Conservation (phyloP, 2,329 filamentous ascomycete genomes). For the Akanthomyces lecanii region DNA sequence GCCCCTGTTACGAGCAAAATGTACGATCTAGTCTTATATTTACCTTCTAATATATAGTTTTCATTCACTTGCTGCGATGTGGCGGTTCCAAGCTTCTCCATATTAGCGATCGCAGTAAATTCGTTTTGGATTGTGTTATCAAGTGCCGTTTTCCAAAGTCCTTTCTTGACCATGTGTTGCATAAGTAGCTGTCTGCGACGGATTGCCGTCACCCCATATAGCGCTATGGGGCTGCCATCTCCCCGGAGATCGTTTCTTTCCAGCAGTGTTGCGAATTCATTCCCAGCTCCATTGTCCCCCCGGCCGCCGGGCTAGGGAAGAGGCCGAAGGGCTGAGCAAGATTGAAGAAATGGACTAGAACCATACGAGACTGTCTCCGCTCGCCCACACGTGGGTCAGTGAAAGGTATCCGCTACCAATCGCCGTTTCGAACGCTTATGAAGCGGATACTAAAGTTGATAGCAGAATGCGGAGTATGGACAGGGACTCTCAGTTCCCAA, state of each 20-base stretch:
- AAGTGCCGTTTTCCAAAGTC: not conserved
- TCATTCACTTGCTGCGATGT: not conserved
- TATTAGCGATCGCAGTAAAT: not conserved
- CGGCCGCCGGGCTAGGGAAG: not conserved
- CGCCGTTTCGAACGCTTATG: not conserved
- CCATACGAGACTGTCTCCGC: constrained; percentile 7
- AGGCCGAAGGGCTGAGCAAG: not conserved
- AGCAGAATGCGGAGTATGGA: not conserved
- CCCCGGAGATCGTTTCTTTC: not conserved
- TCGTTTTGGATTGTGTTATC: not conserved
- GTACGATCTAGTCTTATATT: constrained; percentile 12
- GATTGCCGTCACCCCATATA: too few relatives aligned
- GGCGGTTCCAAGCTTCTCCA: not conserved
- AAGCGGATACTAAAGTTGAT: not conserved
- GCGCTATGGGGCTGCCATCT: too few relatives aligned
- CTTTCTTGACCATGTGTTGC: too few relatives aligned
- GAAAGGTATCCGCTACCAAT: not conserved
- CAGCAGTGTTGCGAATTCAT: not conserved
- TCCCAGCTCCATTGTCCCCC: not conserved
- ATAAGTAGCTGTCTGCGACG: too few relatives aligned
- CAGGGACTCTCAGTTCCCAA: not conserved
- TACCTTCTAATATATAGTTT: constrained; percentile 11
- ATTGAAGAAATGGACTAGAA: constrained; percentile 2
- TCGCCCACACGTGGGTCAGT: not conserved
- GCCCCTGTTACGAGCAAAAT: constrained; percentile 11